Base-by-base conservation (phyloP, 2,329 filamentous ascomycete species). In the Dactylellina drechsleri region DNA sequence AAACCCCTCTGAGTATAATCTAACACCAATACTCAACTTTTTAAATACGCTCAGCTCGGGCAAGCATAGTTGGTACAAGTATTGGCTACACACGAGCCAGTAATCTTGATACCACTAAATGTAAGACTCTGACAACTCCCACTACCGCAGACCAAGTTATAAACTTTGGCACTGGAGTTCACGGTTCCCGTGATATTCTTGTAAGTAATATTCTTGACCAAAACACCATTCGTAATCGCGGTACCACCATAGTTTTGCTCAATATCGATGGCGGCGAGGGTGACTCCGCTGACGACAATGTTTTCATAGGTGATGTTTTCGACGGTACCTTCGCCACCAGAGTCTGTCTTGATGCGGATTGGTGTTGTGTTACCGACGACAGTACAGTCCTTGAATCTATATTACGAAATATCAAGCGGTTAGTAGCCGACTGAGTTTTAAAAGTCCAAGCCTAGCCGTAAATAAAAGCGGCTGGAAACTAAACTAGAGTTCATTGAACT, bases 171-270 rank as follows among this genome's bases (percentile, higher is more conserved):
- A 3, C 13, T 50, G 18, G 13, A 23, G 4, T 23, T 20, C 15
- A 50, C 13, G 16, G 4, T n/a, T 20, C 47, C 47, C 13, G 47
- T n/a, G 18, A 50, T 50, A 16, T 50, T 18, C 47, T 50, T 50
- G 18, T 50, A 50, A 18, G 47, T 50, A 10, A 50, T 16, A 50
- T 16, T 16, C 47, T 50, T 50, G 47, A 50, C 18, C 47, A 50
- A 20, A 50, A 50, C 47, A 50, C 47, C 47, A 7, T 50, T 50
- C 7, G 47, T 50, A 18, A 16, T 18, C 8, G n/a, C 40, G n/a
- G 4, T n/a, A 18, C 47, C 47, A 10, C 47, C 47, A 7, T 50
- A 50, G 47, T 50, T 50, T 18, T 50, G 47, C 8, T n/a, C 16
- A 18, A 50, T 18, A 20, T 15, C 16, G 7, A 50, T 50, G 8